Evolutionary conservation across 768 basidiomycete species (phyloP).

Genomic region (Mrakia gelida): DNA sequence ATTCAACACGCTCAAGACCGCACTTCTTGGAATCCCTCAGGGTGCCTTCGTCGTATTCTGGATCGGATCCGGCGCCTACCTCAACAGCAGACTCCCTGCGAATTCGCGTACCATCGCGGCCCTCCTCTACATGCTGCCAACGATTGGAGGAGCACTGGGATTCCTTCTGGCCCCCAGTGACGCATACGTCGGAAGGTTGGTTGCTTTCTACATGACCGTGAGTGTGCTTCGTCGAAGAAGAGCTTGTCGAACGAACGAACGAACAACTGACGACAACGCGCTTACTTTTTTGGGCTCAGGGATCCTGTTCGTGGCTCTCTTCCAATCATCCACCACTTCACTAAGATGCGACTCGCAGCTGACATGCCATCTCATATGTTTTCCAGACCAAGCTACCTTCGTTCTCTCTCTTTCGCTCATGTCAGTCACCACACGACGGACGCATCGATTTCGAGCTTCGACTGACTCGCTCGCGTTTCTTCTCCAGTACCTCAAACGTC

Average conservation of each 20-base stretch:
- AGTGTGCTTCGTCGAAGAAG: constrained; percentile 31
- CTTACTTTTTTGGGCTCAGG: background rate
- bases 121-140: constrained; percentile 40
- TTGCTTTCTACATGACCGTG: constrained; percentile 44
- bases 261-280: background rate
- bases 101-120: constrained; percentile 42
- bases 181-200: constrained; percentile 42
- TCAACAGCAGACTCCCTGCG: constrained; percentile 40
- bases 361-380: background rate
- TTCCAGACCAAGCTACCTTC: constrained; percentile 40
- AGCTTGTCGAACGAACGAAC: too few relatives aligned
- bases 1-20: constrained; percentile 42
- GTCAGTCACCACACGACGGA: too few relatives aligned
- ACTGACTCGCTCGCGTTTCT: too few relatives aligned
- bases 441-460: too few relatives aligned
- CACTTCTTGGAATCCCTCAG: constrained; percentile 44
- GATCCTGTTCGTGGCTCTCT: background rate
- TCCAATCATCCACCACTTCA: too few relatives aligned
- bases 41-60: constrained; percentile 43
- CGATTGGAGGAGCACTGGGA: constrained; percentile 43
- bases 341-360: too few relatives aligned
- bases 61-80: constrained; percentile 40
- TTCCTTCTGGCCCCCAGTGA: constrained; percentile 43
- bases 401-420: constrained; percentile 44
- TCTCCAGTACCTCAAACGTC: constrained; percentile 43